A percentile compares a stretch with the other conserved stretches of the same genome.
Evolutionary conservation across 2,329 filamentous ascomycete genomes (phyloP).

Genomic region (Calonectria hongkongensis): DNA sequence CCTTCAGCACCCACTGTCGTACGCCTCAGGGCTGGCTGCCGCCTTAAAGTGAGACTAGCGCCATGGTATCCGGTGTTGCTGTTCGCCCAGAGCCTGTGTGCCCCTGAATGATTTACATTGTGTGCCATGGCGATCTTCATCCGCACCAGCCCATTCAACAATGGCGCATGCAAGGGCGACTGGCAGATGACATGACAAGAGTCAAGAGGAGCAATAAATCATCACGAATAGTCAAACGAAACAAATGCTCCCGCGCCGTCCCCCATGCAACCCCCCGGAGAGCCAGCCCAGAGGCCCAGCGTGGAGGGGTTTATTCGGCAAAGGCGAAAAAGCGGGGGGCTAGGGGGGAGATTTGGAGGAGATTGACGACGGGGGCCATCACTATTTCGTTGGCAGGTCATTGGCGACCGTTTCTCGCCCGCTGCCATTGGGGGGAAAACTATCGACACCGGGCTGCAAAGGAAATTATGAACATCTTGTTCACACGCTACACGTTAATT

Average conservation of each 20-base stretch:
- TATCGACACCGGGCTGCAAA: not conserved
- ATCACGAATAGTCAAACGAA: not conserved
- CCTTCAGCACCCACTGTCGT: conserved; percentile 1
- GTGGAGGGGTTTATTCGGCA: not conserved
- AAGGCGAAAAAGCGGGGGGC: not conserved
- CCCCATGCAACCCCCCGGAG: not conserved
- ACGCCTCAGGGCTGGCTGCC: conserved; percentile 10
- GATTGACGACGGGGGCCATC: conserved; percentile 5
- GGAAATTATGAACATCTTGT: conserved; percentile 25
- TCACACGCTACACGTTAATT: not conserved
- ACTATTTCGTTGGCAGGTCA: conserved; percentile 5
- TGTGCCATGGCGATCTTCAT: conserved; percentile 35
- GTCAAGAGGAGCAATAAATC: conserved; percentile 7
- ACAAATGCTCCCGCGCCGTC: not conserved
- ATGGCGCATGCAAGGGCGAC: not conserved
- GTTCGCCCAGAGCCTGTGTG: not conserved
- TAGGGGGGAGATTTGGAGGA: conserved; percentile 10
- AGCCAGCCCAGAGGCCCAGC: not conserved
- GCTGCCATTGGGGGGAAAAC: conserved; percentile 7
- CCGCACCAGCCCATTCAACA: conserved; percentile 19
- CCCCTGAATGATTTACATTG: conserved; percentile 36
- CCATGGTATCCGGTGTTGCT: conserved; percentile 2
- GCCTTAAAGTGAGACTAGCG: conserved; percentile 5
- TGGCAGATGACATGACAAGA: conserved; percentile 2
- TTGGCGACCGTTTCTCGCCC: not conserved